Conservation (phyloP, 331 rosid species). For the Cydonia oblonga region DNA sequence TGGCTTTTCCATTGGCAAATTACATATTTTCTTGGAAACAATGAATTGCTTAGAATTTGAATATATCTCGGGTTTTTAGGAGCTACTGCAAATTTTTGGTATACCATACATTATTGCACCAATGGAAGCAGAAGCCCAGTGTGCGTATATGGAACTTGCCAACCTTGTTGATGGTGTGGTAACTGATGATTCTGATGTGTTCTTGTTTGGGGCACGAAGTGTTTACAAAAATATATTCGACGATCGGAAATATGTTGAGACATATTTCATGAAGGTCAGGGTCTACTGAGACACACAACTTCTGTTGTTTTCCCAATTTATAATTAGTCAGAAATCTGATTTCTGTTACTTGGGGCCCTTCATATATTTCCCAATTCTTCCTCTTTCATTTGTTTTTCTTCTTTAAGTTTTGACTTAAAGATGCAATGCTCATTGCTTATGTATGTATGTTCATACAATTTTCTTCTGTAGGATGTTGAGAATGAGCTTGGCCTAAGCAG, state of each 20-base stretch:
- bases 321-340: not conserved
- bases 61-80: conserved; percentile 37
- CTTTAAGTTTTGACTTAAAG: not conserved
- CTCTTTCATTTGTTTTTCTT: not conserved
- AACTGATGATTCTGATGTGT: conserved; percentile 91
- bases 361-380: not conserved
- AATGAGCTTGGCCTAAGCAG: conserved; percentile 82
- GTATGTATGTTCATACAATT: not conserved
- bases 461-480: conserved; percentile 57
- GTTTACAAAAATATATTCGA: conserved; percentile 96
- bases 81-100: conserved; percentile 93
- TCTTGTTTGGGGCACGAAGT: conserved; percentile 83
- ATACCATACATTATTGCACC: conserved; percentile 95
- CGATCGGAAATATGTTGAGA: conserved; percentile 93
- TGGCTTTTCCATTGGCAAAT: not conserved
- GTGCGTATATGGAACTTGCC: conserved; percentile 77
- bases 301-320: not conserved
- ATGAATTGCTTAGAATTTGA: conserved; percentile 8
- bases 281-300: conserved; percentile 8
- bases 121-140: conserved; percentile 98
- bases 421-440: not conserved
- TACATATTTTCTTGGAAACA: conserved; percentile 1
- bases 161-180: conserved; percentile 96
- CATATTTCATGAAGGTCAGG: conserved; percentile 82
- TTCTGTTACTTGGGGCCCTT: not conserved